Percentiles rank a stretch among this genome's conserved stretches.
Evolutionary conservation across 2,329 filamentous ascomycete genomes (phyloP).

Genomic region (Botrytis squamosa): DNA sequence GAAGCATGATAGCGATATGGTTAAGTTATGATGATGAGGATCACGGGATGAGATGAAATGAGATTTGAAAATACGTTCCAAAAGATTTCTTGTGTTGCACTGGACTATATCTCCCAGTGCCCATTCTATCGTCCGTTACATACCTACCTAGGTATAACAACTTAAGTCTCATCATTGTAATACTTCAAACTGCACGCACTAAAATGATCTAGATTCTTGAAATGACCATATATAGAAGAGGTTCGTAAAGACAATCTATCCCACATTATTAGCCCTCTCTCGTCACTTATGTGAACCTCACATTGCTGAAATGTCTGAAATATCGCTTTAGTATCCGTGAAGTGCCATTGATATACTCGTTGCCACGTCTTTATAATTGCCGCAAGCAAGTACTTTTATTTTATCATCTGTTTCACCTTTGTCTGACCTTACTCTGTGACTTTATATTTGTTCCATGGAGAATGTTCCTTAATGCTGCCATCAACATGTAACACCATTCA

Average conservation of each 20-base stretch:
- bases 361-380: no score
- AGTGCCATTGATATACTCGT: neutral
- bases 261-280: neutral
- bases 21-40: neutral
- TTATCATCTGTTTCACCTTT: neutral
- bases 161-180: neutral
- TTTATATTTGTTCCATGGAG: neutral
- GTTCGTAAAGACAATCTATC: neutral
- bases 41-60: neutral
- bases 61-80: neutral
- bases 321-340: neutral
- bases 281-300: neutral
- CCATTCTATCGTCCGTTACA: neutral
- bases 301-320: neutral
- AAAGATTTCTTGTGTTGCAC: neutral
- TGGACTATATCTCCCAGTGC: neutral
- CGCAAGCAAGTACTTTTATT: neutral
- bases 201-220: neutral
- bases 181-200: neutral
- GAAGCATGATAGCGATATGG: neutral
- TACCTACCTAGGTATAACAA: no score
- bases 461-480: neutral
- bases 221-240: neutral
- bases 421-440: neutral
- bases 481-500: neutral